Evolutionary conservation across 2,329 filamentous ascomycete genomes (phyloP).

Genomic region (Colletotrichum sp.): DNA sequence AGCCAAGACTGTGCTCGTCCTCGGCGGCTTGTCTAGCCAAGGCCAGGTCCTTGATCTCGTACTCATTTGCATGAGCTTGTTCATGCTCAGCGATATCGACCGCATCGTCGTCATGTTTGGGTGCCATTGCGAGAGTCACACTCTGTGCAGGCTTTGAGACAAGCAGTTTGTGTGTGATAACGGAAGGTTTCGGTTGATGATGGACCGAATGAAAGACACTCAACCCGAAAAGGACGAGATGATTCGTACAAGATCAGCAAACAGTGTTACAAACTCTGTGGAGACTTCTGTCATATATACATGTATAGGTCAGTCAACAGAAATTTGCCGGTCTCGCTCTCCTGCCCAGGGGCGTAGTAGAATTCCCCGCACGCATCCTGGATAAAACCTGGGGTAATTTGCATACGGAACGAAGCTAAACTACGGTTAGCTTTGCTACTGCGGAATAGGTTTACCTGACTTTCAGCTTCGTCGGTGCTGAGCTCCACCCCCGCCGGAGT

Average conservation of each 20-base stretch:
- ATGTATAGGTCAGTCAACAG: neutral
- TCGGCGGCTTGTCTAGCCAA: conserved; percentile 2
- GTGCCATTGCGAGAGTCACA: neutral
- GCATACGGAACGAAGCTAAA: neutral
- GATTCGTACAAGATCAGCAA: neutral
- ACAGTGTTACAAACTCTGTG: neutral
- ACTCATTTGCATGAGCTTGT: neutral
- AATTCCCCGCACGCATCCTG: neutral
- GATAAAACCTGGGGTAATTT: neutral
- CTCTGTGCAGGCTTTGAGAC: neutral
- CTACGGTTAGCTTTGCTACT: neutral
- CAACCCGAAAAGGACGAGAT: neutral
- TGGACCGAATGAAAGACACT: neutral
- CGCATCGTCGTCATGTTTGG: neutral
- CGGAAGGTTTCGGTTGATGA: neutral
- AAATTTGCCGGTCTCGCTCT: neutral
- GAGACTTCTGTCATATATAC: neutral
- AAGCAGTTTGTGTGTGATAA: neutral
- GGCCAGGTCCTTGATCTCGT: neutral
- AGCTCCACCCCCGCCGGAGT: neutral
- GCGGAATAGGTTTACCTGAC: neutral
- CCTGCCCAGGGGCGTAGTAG: neutral
- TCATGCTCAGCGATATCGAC: neutral
- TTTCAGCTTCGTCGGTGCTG: neutral
- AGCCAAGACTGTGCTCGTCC: conserved; percentile 62